Evolutionary conservation across 169 alveolate genomes (phyloP).

Genomic region (Plasmodium sp.): DNA sequence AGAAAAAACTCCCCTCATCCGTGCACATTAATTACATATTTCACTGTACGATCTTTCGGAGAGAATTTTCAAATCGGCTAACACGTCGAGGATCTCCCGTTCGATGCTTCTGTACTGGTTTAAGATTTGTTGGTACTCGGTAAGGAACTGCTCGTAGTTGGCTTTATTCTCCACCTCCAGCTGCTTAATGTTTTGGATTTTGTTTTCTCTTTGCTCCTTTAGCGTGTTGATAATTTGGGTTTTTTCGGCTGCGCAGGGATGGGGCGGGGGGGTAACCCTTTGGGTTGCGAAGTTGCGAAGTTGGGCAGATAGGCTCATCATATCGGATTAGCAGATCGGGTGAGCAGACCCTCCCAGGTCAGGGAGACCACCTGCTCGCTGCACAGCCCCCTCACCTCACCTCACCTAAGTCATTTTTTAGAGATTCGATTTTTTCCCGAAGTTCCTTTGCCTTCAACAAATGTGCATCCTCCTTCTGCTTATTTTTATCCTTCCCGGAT

Average conservation of each 20-base stretch:
- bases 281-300: background rate
- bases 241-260: conserved; percentile 5
- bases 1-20: background rate
- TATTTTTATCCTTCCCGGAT: conserved; percentile 42
- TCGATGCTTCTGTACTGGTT: conserved; percentile 38
- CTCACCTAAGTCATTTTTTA: conserved; percentile 56
- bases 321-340: background rate
- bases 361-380: background rate
- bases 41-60: conserved; percentile 59
- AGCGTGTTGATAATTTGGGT: conserved; percentile 23
- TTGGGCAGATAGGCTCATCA: too few species aligned
- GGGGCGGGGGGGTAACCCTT: background rate
- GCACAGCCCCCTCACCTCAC: background rate
- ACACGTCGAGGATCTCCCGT: conserved; percentile 42
- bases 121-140: conserved; percentile 58
- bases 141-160: conserved; percentile 24
- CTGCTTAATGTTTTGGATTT: conserved; percentile 45
- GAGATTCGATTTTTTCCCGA: conserved; percentile 51
- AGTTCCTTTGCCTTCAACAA: conserved; percentile 59
- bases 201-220: conserved; percentile 62
- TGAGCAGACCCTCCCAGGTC: background rate
- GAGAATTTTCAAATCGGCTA: conserved; percentile 42
- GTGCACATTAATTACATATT: conserved; percentile 41
- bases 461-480: conserved; percentile 59
- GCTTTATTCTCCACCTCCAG: conserved; percentile 54